A percentile compares a stretch with the other conserved stretches of the same genome.
Conservation (phyloP, 1,139 yeast species). For the Suzukiozyma palmioleophila region DNA sequence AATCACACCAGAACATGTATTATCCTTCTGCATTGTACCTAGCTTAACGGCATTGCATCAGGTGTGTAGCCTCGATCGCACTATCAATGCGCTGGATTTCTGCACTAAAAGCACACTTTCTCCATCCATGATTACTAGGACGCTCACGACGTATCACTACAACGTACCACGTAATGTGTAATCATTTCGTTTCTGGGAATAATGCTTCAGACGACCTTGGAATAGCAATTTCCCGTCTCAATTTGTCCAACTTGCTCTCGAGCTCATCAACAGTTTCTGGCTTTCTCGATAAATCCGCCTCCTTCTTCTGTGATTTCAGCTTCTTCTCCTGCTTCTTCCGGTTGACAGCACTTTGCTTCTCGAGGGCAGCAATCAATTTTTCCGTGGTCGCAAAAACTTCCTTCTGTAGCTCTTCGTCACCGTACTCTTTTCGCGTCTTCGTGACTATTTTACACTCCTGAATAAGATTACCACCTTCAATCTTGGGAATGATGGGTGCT, state of each 20-base stretch:
- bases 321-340: conserved; percentile 28
- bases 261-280: conserved; percentile 33
- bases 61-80: too few relatives aligned
- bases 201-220: conserved; percentile 13
- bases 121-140: background rate
- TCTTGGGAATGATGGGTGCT: conserved; percentile 62
- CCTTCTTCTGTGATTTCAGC: conserved; percentile 15
- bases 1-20: too few relatives aligned
- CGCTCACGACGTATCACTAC: background rate
- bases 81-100: too few relatives aligned
- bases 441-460: conserved; percentile 64
- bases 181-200: background rate
- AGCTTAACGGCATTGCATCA: too few relatives aligned
- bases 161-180: background rate
- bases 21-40: too few relatives aligned
- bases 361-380: conserved; percentile 51
- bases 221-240: conserved; percentile 19
- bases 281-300: conserved; percentile 27
- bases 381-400: conserved; percentile 61
- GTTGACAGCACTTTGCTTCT: conserved; percentile 65
- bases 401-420: conserved; percentile 58
- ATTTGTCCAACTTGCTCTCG: conserved; percentile 26
- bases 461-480: conserved; percentile 63
- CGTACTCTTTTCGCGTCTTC: conserved; percentile 61
- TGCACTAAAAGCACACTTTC: too few relatives aligned